These are phyloP conservation scores for Calonectria hongkongensis DNA, from an alignment of 2,329 filamentous ascomycete genomes.

Conservation along the genomic window DNA sequence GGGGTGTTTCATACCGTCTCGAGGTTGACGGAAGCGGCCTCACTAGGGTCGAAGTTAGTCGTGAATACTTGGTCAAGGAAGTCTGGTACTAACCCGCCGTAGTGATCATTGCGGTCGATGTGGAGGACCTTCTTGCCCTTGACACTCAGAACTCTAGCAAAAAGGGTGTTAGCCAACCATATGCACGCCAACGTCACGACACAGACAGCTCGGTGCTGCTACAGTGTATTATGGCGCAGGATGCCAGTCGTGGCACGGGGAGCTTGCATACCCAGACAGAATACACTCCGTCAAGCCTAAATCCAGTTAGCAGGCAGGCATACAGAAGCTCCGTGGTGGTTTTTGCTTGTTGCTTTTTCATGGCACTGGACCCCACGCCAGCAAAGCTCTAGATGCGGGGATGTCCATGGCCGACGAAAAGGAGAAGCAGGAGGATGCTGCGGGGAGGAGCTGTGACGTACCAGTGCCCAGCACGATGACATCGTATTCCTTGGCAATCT, in stretches of 20 bases:
- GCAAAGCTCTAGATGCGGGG: conserved; percentile 51
- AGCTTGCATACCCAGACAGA: conserved; percentile 86
- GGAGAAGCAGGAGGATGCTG: conserved; percentile 32
- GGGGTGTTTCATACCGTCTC: conserved; percentile 80
- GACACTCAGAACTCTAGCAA: conserved; percentile 87
- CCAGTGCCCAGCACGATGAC: conserved; percentile 98
- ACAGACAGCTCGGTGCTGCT: conserved; percentile 7
- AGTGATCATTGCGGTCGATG: conserved; percentile 99
- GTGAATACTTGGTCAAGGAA: conserved; percentile 8
- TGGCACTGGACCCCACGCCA: conserved; percentile 23
- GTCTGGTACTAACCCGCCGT: conserved; percentile 86
- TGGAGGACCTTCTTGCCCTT: conserved; percentile 99
- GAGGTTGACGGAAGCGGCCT: conserved; percentile 97
- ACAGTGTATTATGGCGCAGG: background rate
- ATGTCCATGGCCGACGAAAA: conserved; percentile 39
- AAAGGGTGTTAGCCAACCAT: conserved; percentile 48
- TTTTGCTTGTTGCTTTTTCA: conserved; percentile 1
- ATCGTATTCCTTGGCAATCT: conserved; percentile 99
- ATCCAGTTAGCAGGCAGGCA: conserved; percentile 49
- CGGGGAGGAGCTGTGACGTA: conserved; percentile 67
- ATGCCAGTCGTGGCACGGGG: background rate
- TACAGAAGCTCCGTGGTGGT: conserved; percentile 28
- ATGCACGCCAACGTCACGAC: conserved; percentile 29
- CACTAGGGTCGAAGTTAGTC: conserved; percentile 68
- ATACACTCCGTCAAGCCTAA: conserved; percentile 98